Base-by-base conservation (phyloP, 176 grass and related monocot species). In the Hsuehochloa calcarea region DNA sequence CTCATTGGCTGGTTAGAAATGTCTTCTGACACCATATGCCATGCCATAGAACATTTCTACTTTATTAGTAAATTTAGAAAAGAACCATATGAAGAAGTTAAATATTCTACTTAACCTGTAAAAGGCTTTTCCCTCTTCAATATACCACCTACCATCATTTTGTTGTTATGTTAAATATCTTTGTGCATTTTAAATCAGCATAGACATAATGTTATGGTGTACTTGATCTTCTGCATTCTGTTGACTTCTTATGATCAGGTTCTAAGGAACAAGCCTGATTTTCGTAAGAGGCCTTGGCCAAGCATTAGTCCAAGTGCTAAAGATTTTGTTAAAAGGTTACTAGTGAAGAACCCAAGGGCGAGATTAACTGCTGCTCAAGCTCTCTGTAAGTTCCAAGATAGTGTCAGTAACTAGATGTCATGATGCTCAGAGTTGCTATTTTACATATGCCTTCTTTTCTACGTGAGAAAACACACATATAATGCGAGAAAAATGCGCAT, bases 351-450 rank as follows among this genome's bases (percentile, higher is more conserved):
- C 31, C 96, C 93, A 87, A 92, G 93, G 75, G 93, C 92, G 44
- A 91, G 96, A 87, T 85, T 99, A 75, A 99, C 96, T 67, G 96
- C 96, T 75, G 96, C 96, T 84, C 96, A 99, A 94, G 93, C 96
- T 90, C 91, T 99, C 59, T 99, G 96, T 99, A 90, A 88, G 88
- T 75, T 88, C 34, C 70, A 39, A 35, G 47, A 69, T 49, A 85
- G 19, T 78, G 46, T 81, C 6, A 74, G 31, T 84, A 34, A 34
- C 27, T 84, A 84, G 25, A 37, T 13, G 20, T 14, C 15, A 67
- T 39, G 60, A 49, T 80, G 8, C 22, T 59, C 29, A 74, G 20
- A 47, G 19, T 85, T 68, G 39, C 72, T 37, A 60, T 69, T 61
- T 59, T 19, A 17, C 47, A 59, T 46, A 59, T 69, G 20, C 19